Conservation (phyloP, 2,329 filamentous ascomycete genomes). For the Hymenoscyphus repandus region DNA sequence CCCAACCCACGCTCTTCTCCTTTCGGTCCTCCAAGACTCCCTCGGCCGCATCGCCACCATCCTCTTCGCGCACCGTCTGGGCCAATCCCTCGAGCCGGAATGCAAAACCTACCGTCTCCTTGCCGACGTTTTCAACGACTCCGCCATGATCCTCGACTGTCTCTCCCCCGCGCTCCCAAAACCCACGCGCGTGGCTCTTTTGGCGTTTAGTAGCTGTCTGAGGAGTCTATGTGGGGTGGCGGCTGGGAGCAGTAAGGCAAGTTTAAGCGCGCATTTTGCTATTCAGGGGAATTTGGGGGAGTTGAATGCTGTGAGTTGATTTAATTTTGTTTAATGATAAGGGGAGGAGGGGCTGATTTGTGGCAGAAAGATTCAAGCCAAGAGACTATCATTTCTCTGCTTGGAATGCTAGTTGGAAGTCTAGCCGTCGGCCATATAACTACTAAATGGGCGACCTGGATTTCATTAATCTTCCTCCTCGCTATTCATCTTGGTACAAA, state of each 20-base stretch:
- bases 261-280: slow-evolving; percentile 87
- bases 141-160: slow-evolving; percentile 65
- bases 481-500: slow-evolving; percentile 54
- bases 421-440: slow-evolving; percentile 73
- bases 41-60: slow-evolving; percentile 64
- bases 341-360: slow-evolving; percentile 6
- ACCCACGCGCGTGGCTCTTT: slow-evolving; percentile 47
- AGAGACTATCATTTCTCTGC: slow-evolving; percentile 83
- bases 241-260: slow-evolving; percentile 84
- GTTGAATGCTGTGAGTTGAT: slow-evolving; percentile 66
- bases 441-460: slow-evolving; percentile 61
- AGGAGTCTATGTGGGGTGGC: slow-evolving; percentile 80
- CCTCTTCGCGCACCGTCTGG: slow-evolving; percentile 62
- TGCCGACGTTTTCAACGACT: slow-evolving; percentile 67
- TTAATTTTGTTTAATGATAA: background rate
- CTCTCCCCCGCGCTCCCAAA: slow-evolving; percentile 60
- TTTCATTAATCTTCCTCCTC: slow-evolving; percentile 1
- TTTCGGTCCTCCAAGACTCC: slow-evolving; percentile 61
- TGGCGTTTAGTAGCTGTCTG: slow-evolving; percentile 57
- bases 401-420: slow-evolving; percentile 82
- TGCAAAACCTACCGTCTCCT: slow-evolving; percentile 68
- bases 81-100: slow-evolving; percentile 63
- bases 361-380: slow-evolving; percentile 77
- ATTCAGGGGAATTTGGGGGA: slow-evolving; percentile 82
- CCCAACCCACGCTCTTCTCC: slow-evolving; percentile 59